Evolutionary conservation across 768 basidiomycete genomes (phyloP).

Genomic region (Boletus barrowsii): DNA sequence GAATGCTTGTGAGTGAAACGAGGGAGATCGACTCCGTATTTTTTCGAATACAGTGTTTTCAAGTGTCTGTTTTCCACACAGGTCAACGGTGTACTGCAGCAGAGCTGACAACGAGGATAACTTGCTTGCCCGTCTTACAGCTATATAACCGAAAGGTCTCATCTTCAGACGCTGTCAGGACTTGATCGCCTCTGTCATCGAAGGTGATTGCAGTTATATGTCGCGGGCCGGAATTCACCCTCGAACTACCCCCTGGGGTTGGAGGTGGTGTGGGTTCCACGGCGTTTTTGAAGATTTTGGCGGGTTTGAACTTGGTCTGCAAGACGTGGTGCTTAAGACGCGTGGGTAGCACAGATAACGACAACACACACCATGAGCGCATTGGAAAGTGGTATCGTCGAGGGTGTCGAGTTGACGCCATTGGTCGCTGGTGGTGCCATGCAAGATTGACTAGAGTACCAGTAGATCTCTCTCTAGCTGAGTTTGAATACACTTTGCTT

Average conservation of each 20-base stretch:
- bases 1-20: constrained; percentile 92
- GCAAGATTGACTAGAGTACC: constrained; percentile 15
- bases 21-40: constrained; percentile 94
- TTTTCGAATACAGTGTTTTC: constrained; percentile 86
- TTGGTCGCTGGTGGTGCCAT: constrained; percentile 43
- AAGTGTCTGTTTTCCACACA: constrained; percentile 47
- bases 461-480: constrained; percentile 36
- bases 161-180: constrained; percentile 88
- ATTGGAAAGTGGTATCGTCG: constrained; percentile 45
- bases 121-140: constrained; percentile 92
- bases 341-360: background rate
- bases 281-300: constrained; percentile 81
- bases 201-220: constrained; percentile 89
- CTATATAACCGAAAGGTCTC: constrained; percentile 89
- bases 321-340: constrained; percentile 3
- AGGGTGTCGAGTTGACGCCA: constrained; percentile 26
- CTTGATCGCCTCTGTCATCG: constrained; percentile 83
- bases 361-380: constrained; percentile 45
- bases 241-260: constrained; percentile 37
- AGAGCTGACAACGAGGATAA: constrained; percentile 30
- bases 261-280: constrained; percentile 60
- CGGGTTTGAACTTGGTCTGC: constrained; percentile 78
- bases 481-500: constrained; percentile 49
- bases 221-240: constrained; percentile 44
- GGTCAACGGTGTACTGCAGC: constrained; percentile 27